A percentile compares a stretch with the other conserved stretches of the same genome.
Conservation (phyloP, 108 stramenopile genomes). For the Chaetoceros tenuissimus region DNA sequence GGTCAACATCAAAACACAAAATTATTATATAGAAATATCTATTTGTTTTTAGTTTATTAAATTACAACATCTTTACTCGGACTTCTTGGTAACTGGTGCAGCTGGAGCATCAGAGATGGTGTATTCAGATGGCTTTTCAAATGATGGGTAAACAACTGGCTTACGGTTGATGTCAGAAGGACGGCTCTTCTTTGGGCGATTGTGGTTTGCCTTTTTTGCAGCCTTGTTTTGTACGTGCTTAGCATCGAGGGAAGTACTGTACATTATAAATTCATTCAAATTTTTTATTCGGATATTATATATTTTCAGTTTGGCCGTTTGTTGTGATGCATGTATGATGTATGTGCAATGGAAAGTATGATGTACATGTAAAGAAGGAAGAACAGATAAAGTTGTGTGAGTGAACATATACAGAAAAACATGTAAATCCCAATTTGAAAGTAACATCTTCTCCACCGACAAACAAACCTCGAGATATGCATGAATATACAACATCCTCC, state of each 20-base stretch:
- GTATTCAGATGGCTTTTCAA: slow-evolving; percentile 65
- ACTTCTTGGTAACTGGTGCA: slow-evolving; percentile 15
- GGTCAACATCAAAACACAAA: no score
- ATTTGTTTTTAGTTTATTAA: no score
- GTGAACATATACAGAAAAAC: neutral
- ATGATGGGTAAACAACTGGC: slow-evolving; percentile 49
- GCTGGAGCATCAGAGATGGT: slow-evolving; percentile 51
- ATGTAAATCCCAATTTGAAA: neutral
- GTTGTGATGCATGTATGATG: neutral
- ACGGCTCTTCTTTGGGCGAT: slow-evolving; percentile 73
- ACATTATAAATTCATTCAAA: no score
- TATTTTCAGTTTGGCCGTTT: neutral
- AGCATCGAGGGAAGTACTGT: slow-evolving; percentile 19
- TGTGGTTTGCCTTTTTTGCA: slow-evolving; percentile 66
- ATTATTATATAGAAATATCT: no score
- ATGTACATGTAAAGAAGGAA: neutral
- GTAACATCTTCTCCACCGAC: neutral
- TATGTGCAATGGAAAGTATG: neutral
- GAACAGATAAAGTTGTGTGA: neutral
- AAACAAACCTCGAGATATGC: neutral
- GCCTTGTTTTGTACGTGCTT: slow-evolving; percentile 83
- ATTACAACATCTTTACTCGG: no score
- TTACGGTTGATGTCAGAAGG: slow-evolving; percentile 79
- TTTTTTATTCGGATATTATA: no score
- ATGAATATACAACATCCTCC: no score